Evolutionary conservation across 2,329 filamentous ascomycete species (phyloP).

Genomic region (Cytospora piceicola): DNA sequence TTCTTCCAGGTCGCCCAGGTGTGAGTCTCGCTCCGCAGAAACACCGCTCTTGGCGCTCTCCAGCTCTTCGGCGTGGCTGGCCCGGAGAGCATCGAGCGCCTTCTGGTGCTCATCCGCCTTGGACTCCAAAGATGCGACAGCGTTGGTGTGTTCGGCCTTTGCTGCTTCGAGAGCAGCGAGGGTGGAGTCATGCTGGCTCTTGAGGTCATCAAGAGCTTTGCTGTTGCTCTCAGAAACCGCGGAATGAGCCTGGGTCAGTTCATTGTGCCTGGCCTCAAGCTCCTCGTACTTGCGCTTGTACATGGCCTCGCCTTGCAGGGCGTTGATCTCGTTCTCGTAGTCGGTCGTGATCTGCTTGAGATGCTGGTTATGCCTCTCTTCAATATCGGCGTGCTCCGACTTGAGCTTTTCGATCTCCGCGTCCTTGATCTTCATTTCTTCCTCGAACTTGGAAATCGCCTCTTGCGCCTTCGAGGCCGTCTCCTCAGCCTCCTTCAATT

Average conservation of each 20-base stretch:
- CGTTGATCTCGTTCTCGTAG: constrained; percentile 68
- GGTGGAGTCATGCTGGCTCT: constrained; percentile 50
- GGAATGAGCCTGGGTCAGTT: constrained; percentile 44
- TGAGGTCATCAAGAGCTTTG: constrained; percentile 48
- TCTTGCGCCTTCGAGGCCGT: constrained; percentile 49
- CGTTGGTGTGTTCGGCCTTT: constrained; percentile 49
- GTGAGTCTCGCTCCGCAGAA: constrained; percentile 53
- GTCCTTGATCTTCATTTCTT: constrained; percentile 53
- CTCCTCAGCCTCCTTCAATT: constrained; percentile 51
- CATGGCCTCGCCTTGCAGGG: constrained; percentile 64
- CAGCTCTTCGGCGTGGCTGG: constrained; percentile 62
- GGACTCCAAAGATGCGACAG: constrained; percentile 51
- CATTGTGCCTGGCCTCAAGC: constrained; percentile 60
- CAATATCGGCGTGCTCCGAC: constrained; percentile 47
- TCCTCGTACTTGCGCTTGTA: constrained; percentile 68
- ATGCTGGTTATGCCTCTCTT: constrained; percentile 59
- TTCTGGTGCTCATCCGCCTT: constrained; percentile 58
- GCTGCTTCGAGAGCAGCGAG: constrained; percentile 50
- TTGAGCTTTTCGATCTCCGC: constrained; percentile 55
- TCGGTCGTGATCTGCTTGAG: constrained; percentile 63
- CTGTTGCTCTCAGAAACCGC: constrained; percentile 46
- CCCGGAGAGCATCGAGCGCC: constrained; percentile 58
- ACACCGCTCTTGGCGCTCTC: constrained; percentile 59
- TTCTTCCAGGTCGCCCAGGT: constrained; percentile 54
- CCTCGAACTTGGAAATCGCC: constrained; percentile 52